A percentile compares a stretch with the other conserved stretches of the same genome.
Conservation (phyloP, 306 rosid species). For the Leucaena leucocephala region DNA sequence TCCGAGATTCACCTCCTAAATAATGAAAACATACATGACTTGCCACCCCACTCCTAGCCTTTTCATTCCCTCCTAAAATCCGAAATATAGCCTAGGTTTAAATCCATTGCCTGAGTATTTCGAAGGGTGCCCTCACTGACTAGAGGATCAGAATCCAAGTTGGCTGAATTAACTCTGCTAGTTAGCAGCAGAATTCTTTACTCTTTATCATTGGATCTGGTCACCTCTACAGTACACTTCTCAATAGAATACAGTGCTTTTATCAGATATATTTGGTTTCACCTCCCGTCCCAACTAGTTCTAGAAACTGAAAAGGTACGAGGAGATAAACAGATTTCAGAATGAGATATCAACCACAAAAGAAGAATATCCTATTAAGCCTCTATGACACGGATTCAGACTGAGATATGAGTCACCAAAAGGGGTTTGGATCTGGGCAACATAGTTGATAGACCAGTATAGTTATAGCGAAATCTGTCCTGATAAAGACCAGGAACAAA, state of each 20-base stretch:
- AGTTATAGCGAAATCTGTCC: not conserved
- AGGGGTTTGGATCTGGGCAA: not conserved
- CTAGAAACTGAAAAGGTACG: not conserved
- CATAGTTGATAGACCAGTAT: not conserved
- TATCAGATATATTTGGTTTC: not conserved
- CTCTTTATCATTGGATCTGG: not conserved
- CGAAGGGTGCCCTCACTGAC: not conserved
- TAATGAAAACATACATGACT: not conserved
- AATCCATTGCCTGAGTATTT: not conserved
- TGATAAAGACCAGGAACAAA: not conserved
- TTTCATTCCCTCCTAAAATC: not conserved
- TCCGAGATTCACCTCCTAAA: not conserved
- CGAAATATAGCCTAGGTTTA: not conserved
- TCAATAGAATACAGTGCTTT: not conserved
- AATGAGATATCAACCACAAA: not conserved
- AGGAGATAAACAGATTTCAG: not conserved
- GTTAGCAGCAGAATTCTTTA: not conserved
- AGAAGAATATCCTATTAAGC: too few species aligned
- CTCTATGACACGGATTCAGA: not conserved
- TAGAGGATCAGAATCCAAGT: not conserved
- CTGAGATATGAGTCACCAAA: not conserved
- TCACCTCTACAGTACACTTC: not conserved
- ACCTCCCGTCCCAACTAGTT: not conserved
- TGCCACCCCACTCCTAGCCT: not conserved
- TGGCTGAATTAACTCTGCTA: not conserved